A percentile compares a stretch with the other conserved stretches of the same genome.
Evolutionary conservation across 1,284 basidiomycete species (phyloP).

Genomic region (Stygiomarasmius scandens): DNA sequence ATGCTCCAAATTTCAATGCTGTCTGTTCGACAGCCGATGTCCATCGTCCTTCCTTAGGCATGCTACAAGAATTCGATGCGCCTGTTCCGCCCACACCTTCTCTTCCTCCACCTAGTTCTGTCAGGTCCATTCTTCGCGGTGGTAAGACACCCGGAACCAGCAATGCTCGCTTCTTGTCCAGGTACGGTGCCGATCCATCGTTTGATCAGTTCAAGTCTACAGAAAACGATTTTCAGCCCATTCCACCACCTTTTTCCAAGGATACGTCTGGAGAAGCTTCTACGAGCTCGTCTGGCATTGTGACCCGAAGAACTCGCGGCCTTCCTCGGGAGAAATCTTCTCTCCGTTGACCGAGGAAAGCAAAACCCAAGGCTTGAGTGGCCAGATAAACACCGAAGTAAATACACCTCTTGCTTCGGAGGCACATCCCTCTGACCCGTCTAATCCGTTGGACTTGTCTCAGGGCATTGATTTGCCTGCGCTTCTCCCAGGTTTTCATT

Average conservation of each 20-base stretch:
- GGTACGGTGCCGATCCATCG: constrained; percentile 65
- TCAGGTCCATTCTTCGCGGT: constrained; percentile 71
- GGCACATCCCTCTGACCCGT: constrained; percentile 33
- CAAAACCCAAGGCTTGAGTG: neutral
- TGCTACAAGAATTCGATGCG: constrained; percentile 13
- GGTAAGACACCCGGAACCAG: constrained; percentile 72
- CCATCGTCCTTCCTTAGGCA: constrained; percentile 36
- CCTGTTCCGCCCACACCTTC: constrained; percentile 28
- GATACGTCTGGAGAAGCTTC: neutral
- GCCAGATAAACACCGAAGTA: no score
- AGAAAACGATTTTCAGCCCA: constrained; percentile 39
- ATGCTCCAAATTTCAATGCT: constrained; percentile 22
- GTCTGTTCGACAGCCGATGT: constrained; percentile 25
- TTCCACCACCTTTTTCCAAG: neutral
- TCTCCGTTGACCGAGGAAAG: constrained; percentile 30
- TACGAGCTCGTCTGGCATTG: constrained; percentile 23
- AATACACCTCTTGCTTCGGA: neutral
- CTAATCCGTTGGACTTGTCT: constrained; percentile 58
- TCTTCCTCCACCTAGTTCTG: constrained; percentile 39
- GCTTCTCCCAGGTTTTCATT: constrained; percentile 41
- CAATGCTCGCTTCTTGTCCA: constrained; percentile 75
- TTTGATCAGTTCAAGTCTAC: constrained; percentile 47
- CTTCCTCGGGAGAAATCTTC: constrained; percentile 45
- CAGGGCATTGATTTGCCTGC: constrained; percentile 53
- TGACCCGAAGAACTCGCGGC: constrained; percentile 36